These are phyloP conservation scores for Globomyces pollinis-pini DNA, from an alignment of 192 early-diverging fungal genomes.

Conservation along the genomic window DNA sequence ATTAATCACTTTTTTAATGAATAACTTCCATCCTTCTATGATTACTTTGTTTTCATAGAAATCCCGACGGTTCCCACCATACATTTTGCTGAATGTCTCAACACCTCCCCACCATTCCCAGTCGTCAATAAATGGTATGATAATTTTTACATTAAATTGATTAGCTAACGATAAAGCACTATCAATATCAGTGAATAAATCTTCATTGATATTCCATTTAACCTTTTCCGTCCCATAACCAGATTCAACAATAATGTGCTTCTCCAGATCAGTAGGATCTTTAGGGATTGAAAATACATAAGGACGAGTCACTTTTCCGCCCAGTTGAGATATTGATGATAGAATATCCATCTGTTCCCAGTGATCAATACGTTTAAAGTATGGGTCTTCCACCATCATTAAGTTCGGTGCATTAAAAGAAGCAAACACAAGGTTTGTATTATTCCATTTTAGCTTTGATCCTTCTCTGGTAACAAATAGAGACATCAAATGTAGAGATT, in stretches of 20 bases:
- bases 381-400: constrained; percentile 24
- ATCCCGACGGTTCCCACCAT: neutral
- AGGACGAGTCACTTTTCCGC: constrained; percentile 23
- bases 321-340: constrained; percentile 16
- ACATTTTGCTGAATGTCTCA: constrained; percentile 13
- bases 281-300: constrained; percentile 24
- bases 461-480: too few relatives aligned
- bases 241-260: constrained; percentile 10
- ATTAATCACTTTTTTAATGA: constrained; percentile 18
- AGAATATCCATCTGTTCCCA: constrained; percentile 31
- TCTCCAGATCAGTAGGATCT: neutral
- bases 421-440: constrained; percentile 19
- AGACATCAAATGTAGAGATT: too few relatives aligned
- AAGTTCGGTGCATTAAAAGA: constrained; percentile 35
- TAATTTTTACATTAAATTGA: constrained; percentile 23
- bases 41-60: constrained; percentile 25
- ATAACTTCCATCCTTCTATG: constrained; percentile 13
- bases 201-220: constrained; percentile 15
- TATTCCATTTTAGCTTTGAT: too few relatives aligned
- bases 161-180: constrained; percentile 15
- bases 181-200: constrained; percentile 25
- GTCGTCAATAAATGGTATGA: constrained; percentile 31
- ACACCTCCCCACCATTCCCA: constrained; percentile 38
- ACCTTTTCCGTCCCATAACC: neutral
- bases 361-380: constrained; percentile 2